A percentile compares a stretch with the other conserved stretches of the same genome.
These are phyloP conservation scores for Globisporangium radiosum DNA, from an alignment of 352 stramenopile genomes.

Conservation along the genomic window DNA sequence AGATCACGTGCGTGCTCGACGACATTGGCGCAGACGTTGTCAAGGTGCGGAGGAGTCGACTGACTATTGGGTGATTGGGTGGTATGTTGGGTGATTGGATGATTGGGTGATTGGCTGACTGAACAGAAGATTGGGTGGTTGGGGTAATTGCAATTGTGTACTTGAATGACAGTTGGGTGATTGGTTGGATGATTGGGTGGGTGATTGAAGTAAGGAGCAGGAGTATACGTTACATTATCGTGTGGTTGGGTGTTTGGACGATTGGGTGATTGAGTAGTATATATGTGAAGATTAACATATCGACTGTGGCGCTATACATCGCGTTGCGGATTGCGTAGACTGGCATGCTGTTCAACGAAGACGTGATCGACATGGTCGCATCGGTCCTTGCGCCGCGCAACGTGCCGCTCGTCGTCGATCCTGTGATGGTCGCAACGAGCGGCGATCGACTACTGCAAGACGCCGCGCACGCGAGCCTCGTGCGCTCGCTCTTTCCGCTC, in stretches of 20 bases:
- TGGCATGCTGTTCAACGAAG: constrained; percentile 87
- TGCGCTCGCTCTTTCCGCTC: constrained; percentile 79
- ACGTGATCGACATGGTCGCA: constrained; percentile 72
- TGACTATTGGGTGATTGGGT: not conserved
- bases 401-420: constrained; percentile 84
- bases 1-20: constrained; percentile 82
- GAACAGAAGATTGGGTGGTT: not conserved
- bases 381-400: constrained; percentile 39
- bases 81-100: not conserved
- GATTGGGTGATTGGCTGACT: not conserved
- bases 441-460: constrained; percentile 78
- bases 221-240: too few species aligned
- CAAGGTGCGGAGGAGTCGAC: constrained; percentile 46
- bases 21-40: constrained; percentile 87
- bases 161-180: too few species aligned
- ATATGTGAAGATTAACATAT: too few species aligned
- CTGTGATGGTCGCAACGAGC: constrained; percentile 92
- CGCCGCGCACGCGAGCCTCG: constrained; percentile 60
- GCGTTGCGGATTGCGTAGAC: constrained; percentile 28
- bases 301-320: too few species aligned
- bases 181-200: too few species aligned
- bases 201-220: too few species aligned
- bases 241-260: not conserved
- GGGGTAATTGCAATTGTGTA: too few species aligned
- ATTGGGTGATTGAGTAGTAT: not conserved